These are phyloP conservation scores for Vitis hybrid DNA, from an alignment of 177 flowering plant species.

Conservation along the genomic window DNA sequence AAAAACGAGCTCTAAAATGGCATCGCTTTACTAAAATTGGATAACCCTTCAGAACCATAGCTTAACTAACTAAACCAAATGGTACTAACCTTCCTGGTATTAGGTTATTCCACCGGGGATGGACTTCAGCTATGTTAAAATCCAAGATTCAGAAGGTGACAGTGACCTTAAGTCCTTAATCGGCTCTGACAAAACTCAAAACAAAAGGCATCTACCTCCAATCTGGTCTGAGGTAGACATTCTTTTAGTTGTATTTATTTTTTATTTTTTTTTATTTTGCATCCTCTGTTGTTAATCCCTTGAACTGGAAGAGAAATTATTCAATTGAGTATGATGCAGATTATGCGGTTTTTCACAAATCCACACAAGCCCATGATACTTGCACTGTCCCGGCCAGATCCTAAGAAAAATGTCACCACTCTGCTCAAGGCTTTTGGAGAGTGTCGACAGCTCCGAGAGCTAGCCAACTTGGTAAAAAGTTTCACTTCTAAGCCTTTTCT, in stretches of 20 bases:
- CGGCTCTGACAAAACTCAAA: slow-evolving; percentile 44
- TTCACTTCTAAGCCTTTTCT: background rate
- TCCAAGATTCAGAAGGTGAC: slow-evolving; percentile 62
- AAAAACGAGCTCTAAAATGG: too few relatives aligned
- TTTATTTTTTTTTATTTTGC: too few relatives aligned
- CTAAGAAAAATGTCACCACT: slow-evolving; percentile 81
- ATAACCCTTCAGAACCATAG: too few relatives aligned
- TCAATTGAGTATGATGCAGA: slow-evolving; percentile 33
- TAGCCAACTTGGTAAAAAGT: slow-evolving; percentile 70
- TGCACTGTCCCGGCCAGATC: slow-evolving; percentile 87
- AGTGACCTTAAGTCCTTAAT: slow-evolving; percentile 58
- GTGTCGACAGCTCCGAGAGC: slow-evolving; percentile 62
- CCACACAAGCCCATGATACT: slow-evolving; percentile 90
- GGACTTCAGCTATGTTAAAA: slow-evolving; percentile 71
- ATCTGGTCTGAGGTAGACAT: slow-evolving; percentile 72
- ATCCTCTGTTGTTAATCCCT: too few relatives aligned
- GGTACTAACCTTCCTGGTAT: background rate
- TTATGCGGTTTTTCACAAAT: slow-evolving; percentile 77
- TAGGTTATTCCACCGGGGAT: slow-evolving; percentile 92
- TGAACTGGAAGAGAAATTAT: background rate
- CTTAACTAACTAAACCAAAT: too few relatives aligned
- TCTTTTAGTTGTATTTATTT: too few relatives aligned
- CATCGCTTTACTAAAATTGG: too few relatives aligned
- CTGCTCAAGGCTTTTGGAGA: slow-evolving; percentile 86
- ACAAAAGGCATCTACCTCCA: slow-evolving; percentile 47